Evolutionary conservation across 148 eudicot genomes (phyloP), one percentile per base, ranked within the genome.

Genomic region (Pouteria glomerata): DNA sequence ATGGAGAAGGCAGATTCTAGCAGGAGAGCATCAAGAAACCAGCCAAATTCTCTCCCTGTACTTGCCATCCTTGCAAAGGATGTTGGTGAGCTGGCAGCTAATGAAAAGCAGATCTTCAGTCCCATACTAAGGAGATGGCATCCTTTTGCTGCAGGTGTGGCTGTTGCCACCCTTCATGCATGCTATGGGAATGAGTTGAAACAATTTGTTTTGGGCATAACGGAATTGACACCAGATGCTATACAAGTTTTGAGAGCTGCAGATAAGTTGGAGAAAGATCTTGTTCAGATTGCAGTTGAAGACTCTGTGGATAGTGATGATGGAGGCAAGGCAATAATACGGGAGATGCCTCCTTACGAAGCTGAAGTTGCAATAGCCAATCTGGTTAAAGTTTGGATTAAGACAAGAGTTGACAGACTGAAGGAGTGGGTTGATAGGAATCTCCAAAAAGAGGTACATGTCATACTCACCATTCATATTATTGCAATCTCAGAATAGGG

Each of bases 1-100:
- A 95, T 95, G 99, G 99, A 91, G 84, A 88, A 91, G 78, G 94
- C 97, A 76, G 97, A 92, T 84, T 91, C 96, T 65, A 91, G 96
- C 77, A 86, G 96, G 75, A 89, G 99, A 76, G 90, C 97, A 79
- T 84, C 99, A 47, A 89, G 84, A 77, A 91, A 95, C 80, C 97
- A 84, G 80, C 89, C 87, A 35, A 89, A 90, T 76, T 85, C 96
- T 74, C 97, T 88, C 78, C 99, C 97, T 30, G 84, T 88, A 57
- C 96, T 95, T 63, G 96, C 89, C 55, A 95, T 91, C 77, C 90
- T 95, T 57, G 99, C 99, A 45, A 91, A 95, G 79, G 99, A 89
- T 81, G 97, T 95, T 33, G 89, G 89, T 56, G 96, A 89, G 66
- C 87, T 91, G 68, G 99, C 99, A 34, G 69, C 82, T 48, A 89